Evolutionary conservation across 75 land plant genomes (phyloP), one percentile per base, ranked within the genome.

Genomic region (Cryptomeria japonica): DNA sequence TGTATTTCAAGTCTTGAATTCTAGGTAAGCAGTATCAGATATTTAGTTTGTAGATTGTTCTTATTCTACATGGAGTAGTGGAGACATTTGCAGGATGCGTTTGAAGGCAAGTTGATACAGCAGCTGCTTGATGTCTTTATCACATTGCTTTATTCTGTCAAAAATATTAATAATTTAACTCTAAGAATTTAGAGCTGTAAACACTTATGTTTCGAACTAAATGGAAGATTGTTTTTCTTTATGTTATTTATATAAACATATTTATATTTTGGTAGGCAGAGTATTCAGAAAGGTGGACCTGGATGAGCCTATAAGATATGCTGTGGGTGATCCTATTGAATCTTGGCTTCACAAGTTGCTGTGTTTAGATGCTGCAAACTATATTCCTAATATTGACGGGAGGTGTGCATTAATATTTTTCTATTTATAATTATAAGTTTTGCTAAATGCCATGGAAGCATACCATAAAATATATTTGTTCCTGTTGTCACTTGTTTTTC

Each of bases 241-340:
- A 28, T 46, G 34, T 10, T 44, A 44, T 82, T 80, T n/a, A 46
- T 46, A 11, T 28, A 82, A 44, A 82, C 47, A 42, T 56, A 16
- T 58, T 15, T 31, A 83, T 39, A 55, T 85, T 53, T 68, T 87
- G 90, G 84, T 90, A 98, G 99, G 97, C 34, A 88, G 96, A 68
- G 80, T 88, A 39, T 97, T 98, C 86, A 95, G 92, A 88, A 94
- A 95, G 89, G 90, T 98, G n/a, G 99, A 98, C 64, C 88, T 98
- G 85, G 94, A 84, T 85, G 99, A 97, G 87, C 93, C 99, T 0
- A 98, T 98, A n/a, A 90, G 99, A 91, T 98, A 98, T 93, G 94
- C 96, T 76, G 87, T 95, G 84, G 97, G 94, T 47, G 99, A 98
- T 93, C 99, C 97, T 13, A 94, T 97, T 76, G 99, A 98, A 84